Evolutionary conservation across 1,139 yeast genomes (phyloP).

Genomic region (Lodderomyces pseudojiufengensis): DNA sequence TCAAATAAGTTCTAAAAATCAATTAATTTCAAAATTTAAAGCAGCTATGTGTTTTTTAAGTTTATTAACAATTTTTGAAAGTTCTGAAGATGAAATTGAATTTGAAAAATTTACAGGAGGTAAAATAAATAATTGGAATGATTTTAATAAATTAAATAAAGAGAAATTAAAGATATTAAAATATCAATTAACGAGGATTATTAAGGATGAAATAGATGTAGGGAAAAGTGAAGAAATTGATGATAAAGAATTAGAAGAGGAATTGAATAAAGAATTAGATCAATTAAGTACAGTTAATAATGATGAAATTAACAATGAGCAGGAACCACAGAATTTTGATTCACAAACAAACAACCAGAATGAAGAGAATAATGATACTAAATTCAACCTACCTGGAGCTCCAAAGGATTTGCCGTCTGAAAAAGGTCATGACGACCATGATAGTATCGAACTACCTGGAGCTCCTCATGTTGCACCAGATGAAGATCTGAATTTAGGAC

Average conservation of each 20-base stretch:
- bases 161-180: constrained; percentile 38
- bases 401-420: constrained; percentile 8
- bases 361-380: constrained; percentile 2
- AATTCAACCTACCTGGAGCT: constrained; percentile 12
- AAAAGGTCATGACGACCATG: not conserved
- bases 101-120: constrained; percentile 28
- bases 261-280: constrained; percentile 26
- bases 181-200: constrained; percentile 35
- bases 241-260: constrained; percentile 28
- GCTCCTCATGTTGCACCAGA: constrained; percentile 34
- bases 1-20: constrained; percentile 19
- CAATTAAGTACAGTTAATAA: constrained; percentile 9
- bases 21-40: constrained; percentile 29
- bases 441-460: constrained; percentile 22
- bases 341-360: constrained; percentile 4
- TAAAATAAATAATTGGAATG: constrained; percentile 23
- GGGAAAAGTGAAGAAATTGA: constrained; percentile 20
- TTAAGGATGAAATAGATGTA: constrained; percentile 37
- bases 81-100: constrained; percentile 23
- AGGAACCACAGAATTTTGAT: constrained; percentile 1
- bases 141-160: constrained; percentile 27
- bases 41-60: constrained; percentile 38
- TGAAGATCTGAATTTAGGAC: constrained; percentile 22
- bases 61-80: constrained; percentile 27
- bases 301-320: constrained; percentile 4